phyloP scores from a whole-genome alignment of 176 grass and related monocot genomes.

The Eleusine indica region DNA sequence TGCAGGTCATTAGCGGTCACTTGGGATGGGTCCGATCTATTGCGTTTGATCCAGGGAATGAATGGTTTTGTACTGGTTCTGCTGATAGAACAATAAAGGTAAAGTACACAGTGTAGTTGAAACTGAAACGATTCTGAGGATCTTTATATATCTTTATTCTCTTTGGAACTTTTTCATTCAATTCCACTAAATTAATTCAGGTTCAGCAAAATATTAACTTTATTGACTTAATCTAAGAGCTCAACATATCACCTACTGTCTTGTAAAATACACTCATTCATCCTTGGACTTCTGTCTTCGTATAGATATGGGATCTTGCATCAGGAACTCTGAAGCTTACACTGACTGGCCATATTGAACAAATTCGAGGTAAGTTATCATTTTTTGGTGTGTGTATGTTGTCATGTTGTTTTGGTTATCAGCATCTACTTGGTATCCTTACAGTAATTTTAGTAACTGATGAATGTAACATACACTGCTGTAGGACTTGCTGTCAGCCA shows the following conservation, averaged over 20 bases:
- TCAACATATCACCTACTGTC: background rate
- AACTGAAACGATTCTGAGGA: background rate
- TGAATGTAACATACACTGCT: conserved; percentile 30
- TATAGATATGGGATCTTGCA: conserved; percentile 99
- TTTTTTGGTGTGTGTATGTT: too few species aligned
- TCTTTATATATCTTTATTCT: background rate
- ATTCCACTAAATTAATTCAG: background rate
- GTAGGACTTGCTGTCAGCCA: conserved; percentile 97
- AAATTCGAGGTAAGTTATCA: conserved; percentile 73
- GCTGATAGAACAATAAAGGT: conserved; percentile 98
- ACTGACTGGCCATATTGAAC: conserved; percentile 95
- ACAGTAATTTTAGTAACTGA: conserved; percentile 9
- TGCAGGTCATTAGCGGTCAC: conserved; percentile 97
- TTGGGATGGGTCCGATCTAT: conserved; percentile 97
- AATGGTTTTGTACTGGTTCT: conserved; percentile 97
- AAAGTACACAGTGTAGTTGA: background rate
- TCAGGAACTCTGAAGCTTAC: conserved; percentile 96
- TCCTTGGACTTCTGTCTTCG: conserved; percentile 17
- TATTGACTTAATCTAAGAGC: background rate
- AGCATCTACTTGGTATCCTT: background rate
- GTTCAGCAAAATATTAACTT: background rate
- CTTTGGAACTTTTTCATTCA: background rate
- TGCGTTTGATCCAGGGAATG: conserved; percentile 92
- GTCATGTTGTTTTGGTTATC: background rate
- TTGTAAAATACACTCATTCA: background rate